Evolutionary conservation across 2,329 filamentous ascomycete genomes (phyloP), one percentile per base, ranked within the genome.

Genomic region (Ilyonectria mors-panacis): DNA sequence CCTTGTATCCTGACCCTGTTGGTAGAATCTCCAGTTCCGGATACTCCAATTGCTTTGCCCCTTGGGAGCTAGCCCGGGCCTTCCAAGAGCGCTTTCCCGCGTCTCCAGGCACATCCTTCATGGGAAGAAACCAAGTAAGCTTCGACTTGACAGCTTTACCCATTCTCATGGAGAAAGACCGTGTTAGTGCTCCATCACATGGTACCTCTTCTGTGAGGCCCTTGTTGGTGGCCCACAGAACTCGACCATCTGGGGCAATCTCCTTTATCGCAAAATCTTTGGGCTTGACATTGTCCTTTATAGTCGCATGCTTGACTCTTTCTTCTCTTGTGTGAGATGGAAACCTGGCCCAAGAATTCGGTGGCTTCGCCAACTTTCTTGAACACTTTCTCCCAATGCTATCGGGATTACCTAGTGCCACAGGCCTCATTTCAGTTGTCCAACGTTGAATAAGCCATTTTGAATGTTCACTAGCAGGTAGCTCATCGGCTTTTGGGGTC

Each of bases 271-370:
- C 78, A 55, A 80, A 80, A 39, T 81, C 80, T 53, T 70, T 73
- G 0, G 72, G 50, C 2, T 60, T 72, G n/a, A 80, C 70, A 1
- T 64, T 60, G 42, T 81, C 78, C 26, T 60, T 65, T 15, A 50
- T 35, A 10, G 66, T 59, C 17, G 75, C 76, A 37, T 67, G 54
- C 37, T 66, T 74, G 26, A 73, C 78, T 42, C 78, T 75, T 58
- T 77, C 73, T 30, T 73, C 71, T 33, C 77, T 73, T 4, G 71
- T 77, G 35, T 78, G 72, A 3, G 80, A 80, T 19, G 78, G 74
- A 59, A 76, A 81, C 30, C 63, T 80, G 10, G 80, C 71, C 81
- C 81, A 82, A 8, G 80, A 76, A 15, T 68, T 69, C 5, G 78
- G 78, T 30, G 76, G 76, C 5, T 62, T 72, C 42, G 39, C 47